Evolutionary conservation across 495 filamentous ascomycete genomes (phyloP), one percentile per base, ranked within the genome.

Genomic region (Tuber aestivum): DNA sequence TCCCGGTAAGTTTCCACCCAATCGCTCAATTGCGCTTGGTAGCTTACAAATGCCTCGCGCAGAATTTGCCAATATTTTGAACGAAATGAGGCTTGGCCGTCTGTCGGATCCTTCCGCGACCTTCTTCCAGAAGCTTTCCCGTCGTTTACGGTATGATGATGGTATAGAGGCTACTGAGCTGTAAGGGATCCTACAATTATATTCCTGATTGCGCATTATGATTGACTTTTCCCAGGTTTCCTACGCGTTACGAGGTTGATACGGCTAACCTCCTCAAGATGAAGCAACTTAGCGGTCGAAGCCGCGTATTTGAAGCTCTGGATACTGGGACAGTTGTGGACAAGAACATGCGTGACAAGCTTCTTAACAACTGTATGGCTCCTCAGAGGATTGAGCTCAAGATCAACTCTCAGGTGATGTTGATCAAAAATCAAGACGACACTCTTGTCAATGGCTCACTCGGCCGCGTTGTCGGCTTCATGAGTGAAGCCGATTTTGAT

Each of bases 361-460:
- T 98, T 1, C 86, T 99, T 0, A 80, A 88, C 3, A 96, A 93
- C 82, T 97, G 95, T 89, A 97, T 99, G 93, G 95, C 94, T 0
- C 94, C 95, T 6, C 87, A 87, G 41, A 77, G 81, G 0, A 88
- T 98, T 27, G 88, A 91, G 69, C 86, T 99, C 68, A 98, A 97
- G 84, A 92, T 95, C 79, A 93, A 93, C 27, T 91, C 94, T 0
- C 96, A 98, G 82, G 96, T 99, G 41, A 98, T 99, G 95, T 85
- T 99, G n/a, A 97, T 98, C 87, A 99, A 99, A 82, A 99, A 99
- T 81, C 90, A 97, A 86, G 95, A 99, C 83, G 95, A 97, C 3
- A 89, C 87, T 0, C 89, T 98, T 3, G 95, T 98, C 74, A 99
- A 99, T 78, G 95, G 95, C 7, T 96, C 95, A 0, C 88, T 98